Conservation (phyloP, 371 early-diverging fungal genomes). For the Syncephalastrum monosporum region DNA sequence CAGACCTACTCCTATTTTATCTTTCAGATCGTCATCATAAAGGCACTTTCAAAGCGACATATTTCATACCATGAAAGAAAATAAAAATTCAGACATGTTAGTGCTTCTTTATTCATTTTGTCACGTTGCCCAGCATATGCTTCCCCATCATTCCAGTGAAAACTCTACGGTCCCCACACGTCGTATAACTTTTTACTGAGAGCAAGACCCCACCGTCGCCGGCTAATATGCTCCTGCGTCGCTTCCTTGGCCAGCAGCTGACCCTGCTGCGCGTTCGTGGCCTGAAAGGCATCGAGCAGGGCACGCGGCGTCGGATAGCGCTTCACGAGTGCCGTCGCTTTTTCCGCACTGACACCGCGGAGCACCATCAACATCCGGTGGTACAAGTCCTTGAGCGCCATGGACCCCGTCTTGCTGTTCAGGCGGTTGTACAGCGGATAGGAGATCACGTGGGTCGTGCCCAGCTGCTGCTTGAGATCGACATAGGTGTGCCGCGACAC, state of each 20-base stretch:
- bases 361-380: conserved; percentile 80
- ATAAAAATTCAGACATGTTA: too few relatives aligned
- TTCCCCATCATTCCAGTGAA: too few relatives aligned
- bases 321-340: conserved; percentile 68
- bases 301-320: conserved; percentile 69
- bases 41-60: too few relatives aligned
- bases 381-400: conserved; percentile 72
- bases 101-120: too few relatives aligned
- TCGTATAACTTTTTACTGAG: conserved; percentile 56
- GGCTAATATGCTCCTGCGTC: conserved; percentile 32
- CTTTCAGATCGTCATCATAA: too few relatives aligned
- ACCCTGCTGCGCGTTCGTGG: conserved; percentile 8
- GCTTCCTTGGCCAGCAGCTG: conserved; percentile 26
- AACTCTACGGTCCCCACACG: conserved; percentile 51
- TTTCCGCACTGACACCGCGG: conserved; percentile 80
- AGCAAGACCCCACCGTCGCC: conserved; percentile 50
- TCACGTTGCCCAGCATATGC: too few relatives aligned
- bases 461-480: conserved; percentile 45
- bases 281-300: conserved; percentile 44
- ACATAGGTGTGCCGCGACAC: conserved; percentile 54
- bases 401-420: conserved; percentile 69
- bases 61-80: too few relatives aligned
- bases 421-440: conserved; percentile 61
- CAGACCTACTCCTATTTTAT: too few relatives aligned
- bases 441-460: conserved; percentile 40